Base-by-base conservation (phyloP, 768 basidiomycete species). In the Tylopilus sp. region DNA sequence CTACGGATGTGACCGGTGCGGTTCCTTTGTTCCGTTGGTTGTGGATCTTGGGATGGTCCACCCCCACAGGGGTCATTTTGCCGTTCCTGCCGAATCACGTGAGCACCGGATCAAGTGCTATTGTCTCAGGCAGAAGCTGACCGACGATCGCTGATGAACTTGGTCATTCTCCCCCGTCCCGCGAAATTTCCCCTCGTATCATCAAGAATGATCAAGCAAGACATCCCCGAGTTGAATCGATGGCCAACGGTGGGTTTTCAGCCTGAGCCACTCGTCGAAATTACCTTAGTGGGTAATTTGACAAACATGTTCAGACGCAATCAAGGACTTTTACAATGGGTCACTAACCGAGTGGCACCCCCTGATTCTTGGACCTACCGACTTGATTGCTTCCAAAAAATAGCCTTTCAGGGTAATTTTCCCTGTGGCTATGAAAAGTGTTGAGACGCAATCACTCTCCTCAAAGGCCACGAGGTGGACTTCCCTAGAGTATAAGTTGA, bases 401-500 rank as follows among this genome's bases (percentile, higher is more conserved):
- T 63, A 26, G 40, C 64, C 58, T 55, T 45, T 61, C 49, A 28
- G 44, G 59, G 55, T 55, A 66, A 25, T 38, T 37, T 17, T 19
- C 17, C 7, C 16, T 36, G 52, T 48, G 52, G 52, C 46, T 48
- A 16, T 48, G 52, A 53, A 48, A 53, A 55, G 49, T 55, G 37
- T 37, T 61, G 41, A 43, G 47, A 70, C 52, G 58, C 68, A 70
- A 69, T 70, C 66, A 55, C 34, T 21, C 46, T 42, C 10, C 53
- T 37, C 45, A 53, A 31, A 54, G 57, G 56, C 44, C 57, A 57
- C 41, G 46, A 21, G 48, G 56, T 57, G 47, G 54, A 57, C 44
- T 1, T n/a, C 28, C 16, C 47, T 28, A 38, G 22, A 7, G 25
- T 55, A 64, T 59, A 69, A 71, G 69, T 47, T 37, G 48, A 13